phyloP scores from a whole-genome alignment of 2,329 filamentous ascomycete species.

The Diaporthe vexans region DNA sequence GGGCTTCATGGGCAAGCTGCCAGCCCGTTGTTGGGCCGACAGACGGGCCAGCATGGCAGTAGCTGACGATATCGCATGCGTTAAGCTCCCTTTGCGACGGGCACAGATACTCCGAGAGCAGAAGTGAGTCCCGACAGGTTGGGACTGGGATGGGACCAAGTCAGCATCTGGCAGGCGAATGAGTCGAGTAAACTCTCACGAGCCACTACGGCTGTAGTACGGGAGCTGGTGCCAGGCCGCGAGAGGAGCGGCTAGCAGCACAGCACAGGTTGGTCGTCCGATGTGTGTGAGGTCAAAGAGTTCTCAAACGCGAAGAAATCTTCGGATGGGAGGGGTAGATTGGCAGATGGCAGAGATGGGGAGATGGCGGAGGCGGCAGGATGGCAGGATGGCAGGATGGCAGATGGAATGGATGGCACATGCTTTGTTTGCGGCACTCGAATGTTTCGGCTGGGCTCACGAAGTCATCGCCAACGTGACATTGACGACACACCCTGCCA shows the following conservation, averaged over 20 bases:
- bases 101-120: constrained; percentile 27
- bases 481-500: constrained; percentile 21
- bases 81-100: constrained; percentile 3
- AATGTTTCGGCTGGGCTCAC: constrained; percentile 24
- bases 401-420: constrained; percentile 9
- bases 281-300: constrained; percentile 15
- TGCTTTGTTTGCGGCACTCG: constrained; percentile 28
- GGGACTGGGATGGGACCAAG: constrained; percentile 8
- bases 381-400: constrained; percentile 5
- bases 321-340: constrained; percentile 26
- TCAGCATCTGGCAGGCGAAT: background rate
- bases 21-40: constrained; percentile 10
- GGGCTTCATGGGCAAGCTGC: background rate
- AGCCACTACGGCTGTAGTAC: background rate
- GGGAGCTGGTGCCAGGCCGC: background rate
- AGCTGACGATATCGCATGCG: background rate
- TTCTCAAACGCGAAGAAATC: background rate
- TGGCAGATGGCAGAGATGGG: too few relatives aligned
- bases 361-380: background rate
- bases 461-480: constrained; percentile 29
- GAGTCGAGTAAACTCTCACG: constrained; percentile 28
- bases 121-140: constrained; percentile 23
- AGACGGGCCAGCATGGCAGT: background rate
- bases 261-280: background rate
- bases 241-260: constrained; percentile 14